Evolutionary conservation across 768 basidiomycete species (phyloP), one percentile per base, ranked within the genome.

Genomic region (Boletus sp.): DNA sequence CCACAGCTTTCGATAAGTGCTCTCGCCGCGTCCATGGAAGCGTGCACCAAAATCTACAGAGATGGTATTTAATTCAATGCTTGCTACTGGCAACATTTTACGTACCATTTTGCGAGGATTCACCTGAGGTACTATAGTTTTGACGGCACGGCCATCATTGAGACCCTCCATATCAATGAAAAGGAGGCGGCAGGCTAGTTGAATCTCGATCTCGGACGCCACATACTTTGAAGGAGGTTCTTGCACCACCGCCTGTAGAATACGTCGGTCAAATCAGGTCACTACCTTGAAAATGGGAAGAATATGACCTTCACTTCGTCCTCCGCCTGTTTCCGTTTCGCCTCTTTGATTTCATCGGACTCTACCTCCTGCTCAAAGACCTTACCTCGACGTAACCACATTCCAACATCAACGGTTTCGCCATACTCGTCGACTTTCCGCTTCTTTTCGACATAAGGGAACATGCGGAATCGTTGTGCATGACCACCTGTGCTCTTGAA

Each of bases 111-210:
- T 95, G 19, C 97, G 81, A 30, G 97, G 97, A 64, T 96, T 94
- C 56, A 99, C 85, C 75, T 97, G 92, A 4, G 96, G 92, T 5
- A 98, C 87, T 58, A 99, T 97, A 0, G 90, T 94, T 71, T 98
- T 98, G 56, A 97, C 87, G 1, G 97, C 94, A 56, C 96, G 90
- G 2, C 96, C 96, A 63, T 99, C 97, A 63, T 95, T 95, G 50
- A 96, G 74, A 30, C 97, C 97, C 65, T 98, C 97, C 83, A 98
- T 85, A 65, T 99, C 96, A 43, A 98, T 84, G 63, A 90, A 98
- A 43, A 94, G 81, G 29, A 98, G 73, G 5, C 88, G 84, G 62
- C 96, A 97, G 30, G 88, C 83, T 33, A 98, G 67, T 53, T 93
- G 86, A 25, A 98, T 81, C 53, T 88, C 85, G 7, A 89, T 76